Evolutionary conservation across 805 yeast species (phyloP).

Genomic region (Hanseniaspora nectarophila): DNA sequence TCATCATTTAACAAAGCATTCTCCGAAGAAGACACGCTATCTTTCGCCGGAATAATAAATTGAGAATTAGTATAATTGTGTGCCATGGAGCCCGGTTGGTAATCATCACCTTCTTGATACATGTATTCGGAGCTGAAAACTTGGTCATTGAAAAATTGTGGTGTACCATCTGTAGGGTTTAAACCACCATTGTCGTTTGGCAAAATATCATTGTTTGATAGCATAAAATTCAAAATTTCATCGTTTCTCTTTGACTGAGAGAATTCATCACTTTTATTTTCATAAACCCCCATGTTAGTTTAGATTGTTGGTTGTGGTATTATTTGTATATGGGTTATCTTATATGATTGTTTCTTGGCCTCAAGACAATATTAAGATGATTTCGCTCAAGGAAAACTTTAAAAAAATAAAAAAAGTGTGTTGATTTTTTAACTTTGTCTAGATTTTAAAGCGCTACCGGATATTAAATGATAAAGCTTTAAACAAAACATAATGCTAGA

Average conservation of each 20-base stretch:
- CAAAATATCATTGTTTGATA: background rate
- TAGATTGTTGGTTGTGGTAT: background rate
- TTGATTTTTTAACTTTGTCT: too few relatives aligned
- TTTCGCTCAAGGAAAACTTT: too few relatives aligned
- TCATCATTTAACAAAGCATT: conserved; percentile 23
- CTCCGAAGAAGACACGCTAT: background rate
- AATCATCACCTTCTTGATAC: background rate
- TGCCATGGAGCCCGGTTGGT: too few relatives aligned
- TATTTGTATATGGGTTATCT: too few relatives aligned
- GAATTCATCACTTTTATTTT: background rate
- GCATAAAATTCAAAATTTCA: background rate
- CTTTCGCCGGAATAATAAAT: too few relatives aligned
- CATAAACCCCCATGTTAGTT: background rate
- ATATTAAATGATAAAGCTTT: too few relatives aligned
- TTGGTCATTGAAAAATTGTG: background rate
- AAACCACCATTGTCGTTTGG: background rate
- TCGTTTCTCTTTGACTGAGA: background rate
- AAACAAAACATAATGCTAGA: too few relatives aligned
- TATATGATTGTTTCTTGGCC: too few relatives aligned
- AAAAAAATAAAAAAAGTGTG: too few relatives aligned
- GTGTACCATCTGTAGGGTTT: background rate
- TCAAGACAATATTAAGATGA: too few relatives aligned
- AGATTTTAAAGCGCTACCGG: too few relatives aligned
- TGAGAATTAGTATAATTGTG: too few relatives aligned
- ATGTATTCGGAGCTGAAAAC: background rate